These are phyloP conservation scores for Daedalea quercina DNA, from an alignment of 768 basidiomycete species.

Conservation along the genomic window DNA sequence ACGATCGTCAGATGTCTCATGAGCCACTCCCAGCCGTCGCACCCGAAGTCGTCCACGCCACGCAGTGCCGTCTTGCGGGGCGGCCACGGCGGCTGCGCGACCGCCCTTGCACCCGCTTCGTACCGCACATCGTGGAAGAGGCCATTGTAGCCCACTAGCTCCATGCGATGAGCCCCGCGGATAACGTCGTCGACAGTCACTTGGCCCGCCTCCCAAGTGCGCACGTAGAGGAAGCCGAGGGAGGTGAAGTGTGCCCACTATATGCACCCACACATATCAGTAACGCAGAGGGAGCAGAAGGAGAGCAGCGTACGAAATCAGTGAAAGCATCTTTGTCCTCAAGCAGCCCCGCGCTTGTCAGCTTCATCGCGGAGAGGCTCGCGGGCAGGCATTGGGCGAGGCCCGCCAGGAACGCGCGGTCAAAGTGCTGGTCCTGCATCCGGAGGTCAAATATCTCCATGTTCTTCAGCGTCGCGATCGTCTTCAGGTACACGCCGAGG, in stretches of 20 bases:
- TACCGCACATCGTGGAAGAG: not conserved
- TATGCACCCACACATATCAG: not conserved
- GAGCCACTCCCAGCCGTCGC: not conserved
- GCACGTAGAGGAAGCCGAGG: not conserved
- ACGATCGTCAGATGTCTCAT: not conserved
- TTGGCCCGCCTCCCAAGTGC: not conserved
- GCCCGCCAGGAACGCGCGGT: not conserved
- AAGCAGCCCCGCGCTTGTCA: not conserved
- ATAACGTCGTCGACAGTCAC: not conserved
- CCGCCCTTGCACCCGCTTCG: not conserved
- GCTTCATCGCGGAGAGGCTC: not conserved
- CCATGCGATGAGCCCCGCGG: not conserved
- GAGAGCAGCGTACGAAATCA: not conserved
- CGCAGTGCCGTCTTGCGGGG: not conserved
- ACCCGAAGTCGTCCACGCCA: not conserved
- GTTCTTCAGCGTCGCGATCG: not conserved
- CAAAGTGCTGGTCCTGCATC: not conserved
- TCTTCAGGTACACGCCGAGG: not conserved
- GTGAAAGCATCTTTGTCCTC: not conserved
- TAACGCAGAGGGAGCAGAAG: not conserved
- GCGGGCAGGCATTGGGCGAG: not conserved
- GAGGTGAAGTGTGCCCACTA: not conserved
- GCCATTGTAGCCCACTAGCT: not conserved
- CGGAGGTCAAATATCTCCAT: not conserved
- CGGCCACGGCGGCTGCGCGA: not conserved